Conservation (phyloP, 805 yeast species). For the Nematodospora valgi region DNA sequence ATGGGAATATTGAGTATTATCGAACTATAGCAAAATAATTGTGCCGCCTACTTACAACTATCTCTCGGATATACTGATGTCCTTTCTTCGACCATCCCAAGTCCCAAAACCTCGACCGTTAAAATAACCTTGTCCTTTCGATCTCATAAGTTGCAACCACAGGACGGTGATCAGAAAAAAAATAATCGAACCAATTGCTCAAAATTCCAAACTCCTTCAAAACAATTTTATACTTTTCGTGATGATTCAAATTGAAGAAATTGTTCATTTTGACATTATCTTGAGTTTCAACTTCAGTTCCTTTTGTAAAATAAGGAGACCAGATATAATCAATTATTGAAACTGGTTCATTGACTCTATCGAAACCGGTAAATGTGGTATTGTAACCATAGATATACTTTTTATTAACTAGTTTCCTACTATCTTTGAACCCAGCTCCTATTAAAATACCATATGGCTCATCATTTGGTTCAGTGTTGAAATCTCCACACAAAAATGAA, state of each 20-base stretch:
- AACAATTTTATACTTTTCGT: slow-evolving; percentile 21
- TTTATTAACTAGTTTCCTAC: slow-evolving; percentile 25
- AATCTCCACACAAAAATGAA: slow-evolving; percentile 40
- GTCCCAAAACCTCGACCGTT: too few species aligned
- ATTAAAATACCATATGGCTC: slow-evolving; percentile 39
- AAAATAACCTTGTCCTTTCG: too few species aligned
- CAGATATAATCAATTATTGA: slow-evolving; percentile 45
- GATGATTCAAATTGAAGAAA: slow-evolving; percentile 12
- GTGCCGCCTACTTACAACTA: too few species aligned
- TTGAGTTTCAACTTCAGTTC: slow-evolving; percentile 6
- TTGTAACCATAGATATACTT: slow-evolving; percentile 38
- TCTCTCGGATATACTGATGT: too few species aligned
- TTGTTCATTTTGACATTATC: slow-evolving; percentile 7
- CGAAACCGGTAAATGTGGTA: slow-evolving; percentile 50
- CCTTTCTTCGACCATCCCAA: too few species aligned
- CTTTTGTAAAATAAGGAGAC: slow-evolving; percentile 28
- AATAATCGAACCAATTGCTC: slow-evolving; percentile 28
- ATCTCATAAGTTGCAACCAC: slow-evolving; percentile 19
- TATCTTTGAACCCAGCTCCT: slow-evolving; percentile 36
- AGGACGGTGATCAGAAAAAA: slow-evolving; percentile 42
- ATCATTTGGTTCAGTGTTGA: slow-evolving; percentile 40
- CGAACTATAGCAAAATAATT: too few species aligned
- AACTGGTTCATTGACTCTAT: slow-evolving; percentile 20
- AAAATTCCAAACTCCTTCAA: slow-evolving; percentile 39
- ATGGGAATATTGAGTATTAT: too few species aligned